phyloP scores from a whole-genome alignment of 768 basidiomycete genomes.

The Termitomyces sp. region DNA sequence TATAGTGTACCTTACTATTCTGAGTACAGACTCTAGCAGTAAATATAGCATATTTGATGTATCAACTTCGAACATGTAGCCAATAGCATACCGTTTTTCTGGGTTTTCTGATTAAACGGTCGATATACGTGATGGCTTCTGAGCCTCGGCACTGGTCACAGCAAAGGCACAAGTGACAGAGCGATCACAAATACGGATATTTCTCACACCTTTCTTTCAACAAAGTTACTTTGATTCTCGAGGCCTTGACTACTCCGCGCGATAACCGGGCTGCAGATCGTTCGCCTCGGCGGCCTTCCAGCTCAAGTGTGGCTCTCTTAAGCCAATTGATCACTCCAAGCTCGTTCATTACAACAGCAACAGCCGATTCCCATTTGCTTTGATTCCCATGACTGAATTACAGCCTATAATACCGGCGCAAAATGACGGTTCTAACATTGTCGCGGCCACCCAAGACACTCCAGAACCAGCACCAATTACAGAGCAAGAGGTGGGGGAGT shows the following conservation, averaged over 20 bases:
- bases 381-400: constrained; percentile 25
- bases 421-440: constrained; percentile 29
- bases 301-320: constrained; percentile 4
- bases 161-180: not conserved
- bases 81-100: not conserved
- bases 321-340: not conserved
- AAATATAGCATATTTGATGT: not conserved
- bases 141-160: not conserved
- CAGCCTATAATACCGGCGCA: constrained; percentile 37
- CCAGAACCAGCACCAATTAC: constrained; percentile 70
- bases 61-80: not conserved
- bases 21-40: not conserved
- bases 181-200: constrained; percentile 1
- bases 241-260: not conserved
- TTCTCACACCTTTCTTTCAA: constrained; percentile 4
- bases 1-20: not conserved
- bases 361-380: not conserved
- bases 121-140: not conserved
- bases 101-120: not conserved
- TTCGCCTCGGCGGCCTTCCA: constrained; percentile 1
- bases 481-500: constrained; percentile 90
- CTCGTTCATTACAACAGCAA: not conserved
- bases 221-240: not conserved
- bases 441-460: constrained; percentile 33
- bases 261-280: not conserved